Evolutionary conservation across 768 basidiomycete genomes (phyloP), one percentile per base, ranked within the genome.

Genomic region (Xerocomellus intermedius): DNA sequence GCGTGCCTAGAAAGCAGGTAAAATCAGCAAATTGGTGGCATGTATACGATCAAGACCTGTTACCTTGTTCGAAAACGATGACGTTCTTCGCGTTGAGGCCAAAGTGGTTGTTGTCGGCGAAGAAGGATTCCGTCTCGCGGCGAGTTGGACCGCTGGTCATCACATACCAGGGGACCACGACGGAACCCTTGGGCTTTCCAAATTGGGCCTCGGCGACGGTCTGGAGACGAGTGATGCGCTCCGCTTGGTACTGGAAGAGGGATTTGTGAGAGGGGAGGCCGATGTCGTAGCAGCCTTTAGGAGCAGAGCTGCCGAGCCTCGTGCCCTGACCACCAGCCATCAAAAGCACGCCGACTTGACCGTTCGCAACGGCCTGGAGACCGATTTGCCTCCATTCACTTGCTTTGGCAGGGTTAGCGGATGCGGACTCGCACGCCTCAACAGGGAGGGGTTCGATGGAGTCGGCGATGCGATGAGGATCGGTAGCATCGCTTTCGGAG

Each of bases 271-370:
- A 94, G 12, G 94, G 91, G 33, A 99, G 79, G 14, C 89, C 91
- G 62, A 99, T 98, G 70, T 98, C 94, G 73, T 98, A 98, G 77
- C 95, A 97, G 5, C 97, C 97, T 69, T 99, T 99, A 21, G 97
- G 97, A 6, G 89, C 89, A 30, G 81, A 82, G 66, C 91, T 94
- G 30, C 97, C 97, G 41, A 99, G 76, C 52, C 97, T 81, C 19
- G 95, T 97, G 14, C 97, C 97, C 74, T 99, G 97, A 1, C 97
- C 97, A 38, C 97, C 97, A 8, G 97, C 97, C 90, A 99, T 92
- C 62, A 99, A 82, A 43, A 99, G 79, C 10, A 98, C 95, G n/a
- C 87, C 97, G 37, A 98, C 94, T 63, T 92, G 77, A 57, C 92
- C 87, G 35, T 81, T 73, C 17, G 86, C 81, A 65, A 98, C 84